These are phyloP conservation scores for Pyrrhoderma lamaoense DNA, from an alignment of 1,284 basidiomycete genomes.

Conservation along the genomic window DNA sequence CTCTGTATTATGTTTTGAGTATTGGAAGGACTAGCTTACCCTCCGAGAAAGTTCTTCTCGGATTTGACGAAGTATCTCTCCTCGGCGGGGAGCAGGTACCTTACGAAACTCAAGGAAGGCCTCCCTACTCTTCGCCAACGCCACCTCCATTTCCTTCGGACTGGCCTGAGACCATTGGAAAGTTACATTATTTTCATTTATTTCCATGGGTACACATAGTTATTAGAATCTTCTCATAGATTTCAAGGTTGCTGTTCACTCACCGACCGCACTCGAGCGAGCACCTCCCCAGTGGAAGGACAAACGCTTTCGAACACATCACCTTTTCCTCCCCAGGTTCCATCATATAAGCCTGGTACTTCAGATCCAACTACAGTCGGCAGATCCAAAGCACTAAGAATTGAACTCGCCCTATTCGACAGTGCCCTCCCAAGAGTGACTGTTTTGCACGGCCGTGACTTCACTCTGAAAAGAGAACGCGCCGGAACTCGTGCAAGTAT, in stretches of 20 bases:
- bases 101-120: slow-evolving; percentile 68
- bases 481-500: no score
- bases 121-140: slow-evolving; percentile 57
- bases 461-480: no score
- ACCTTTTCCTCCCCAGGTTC: slow-evolving; percentile 69
- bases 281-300: slow-evolving; percentile 69
- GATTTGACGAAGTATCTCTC: slow-evolving; percentile 85
- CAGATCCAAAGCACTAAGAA: slow-evolving; percentile 60
- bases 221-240: neutral
- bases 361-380: slow-evolving; percentile 38
- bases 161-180: slow-evolving; percentile 51
- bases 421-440: slow-evolving; percentile 23
- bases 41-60: slow-evolving; percentile 75
- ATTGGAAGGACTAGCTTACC: slow-evolving; percentile 33
- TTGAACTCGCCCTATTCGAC: slow-evolving; percentile 55
- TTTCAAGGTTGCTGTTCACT: slow-evolving; percentile 21
- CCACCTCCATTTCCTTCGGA: slow-evolving; percentile 56
- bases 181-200: no score
- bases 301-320: slow-evolving; percentile 62
- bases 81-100: slow-evolving; percentile 81
- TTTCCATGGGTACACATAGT: no score
- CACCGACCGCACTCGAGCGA: slow-evolving; percentile 62
- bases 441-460: no score
- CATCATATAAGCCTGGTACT: slow-evolving; percentile 69
- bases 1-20: neutral